Conservation (phyloP, 352 stramenopile species). For the Phytophthora ohioensis region DNA sequence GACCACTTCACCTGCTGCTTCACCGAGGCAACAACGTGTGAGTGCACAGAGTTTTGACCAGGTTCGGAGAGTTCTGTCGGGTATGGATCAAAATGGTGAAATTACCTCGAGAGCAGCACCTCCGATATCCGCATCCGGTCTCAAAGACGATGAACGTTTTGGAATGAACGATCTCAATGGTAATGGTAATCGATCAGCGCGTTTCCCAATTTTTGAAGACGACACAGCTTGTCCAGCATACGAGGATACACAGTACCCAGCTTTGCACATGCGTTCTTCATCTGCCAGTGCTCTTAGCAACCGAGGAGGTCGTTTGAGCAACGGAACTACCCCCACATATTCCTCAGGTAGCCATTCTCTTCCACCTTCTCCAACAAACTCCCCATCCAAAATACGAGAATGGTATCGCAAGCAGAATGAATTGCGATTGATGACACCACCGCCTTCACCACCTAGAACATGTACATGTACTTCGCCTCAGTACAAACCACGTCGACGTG, state of each 20-base stretch:
- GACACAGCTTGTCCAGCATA: constrained; percentile 67
- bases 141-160: constrained; percentile 28
- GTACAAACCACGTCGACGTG: constrained; percentile 9
- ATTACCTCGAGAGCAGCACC: background rate
- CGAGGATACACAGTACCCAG: constrained; percentile 43
- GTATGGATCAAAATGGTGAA: constrained; percentile 17
- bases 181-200: constrained; percentile 15
- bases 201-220: constrained; percentile 67
- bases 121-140: constrained; percentile 3
- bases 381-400: constrained; percentile 33
- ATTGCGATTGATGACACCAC: constrained; percentile 23
- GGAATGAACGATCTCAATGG: constrained; percentile 22
- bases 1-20: constrained; percentile 10
- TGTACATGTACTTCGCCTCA: background rate
- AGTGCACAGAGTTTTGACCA: constrained; percentile 40
- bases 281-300: constrained; percentile 32
- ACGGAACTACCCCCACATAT: background rate
- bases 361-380: constrained; percentile 32
- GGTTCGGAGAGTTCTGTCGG: constrained; percentile 32
- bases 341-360: constrained; percentile 28
- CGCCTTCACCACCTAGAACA: constrained; percentile 28
- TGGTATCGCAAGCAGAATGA: constrained; percentile 48
- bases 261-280: constrained; percentile 25
- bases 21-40: constrained; percentile 9
- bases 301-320: constrained; percentile 2